These are phyloP conservation scores for Citrus trifoliata DNA, from an alignment of 345 rosid species.

Conservation along the genomic window DNA sequence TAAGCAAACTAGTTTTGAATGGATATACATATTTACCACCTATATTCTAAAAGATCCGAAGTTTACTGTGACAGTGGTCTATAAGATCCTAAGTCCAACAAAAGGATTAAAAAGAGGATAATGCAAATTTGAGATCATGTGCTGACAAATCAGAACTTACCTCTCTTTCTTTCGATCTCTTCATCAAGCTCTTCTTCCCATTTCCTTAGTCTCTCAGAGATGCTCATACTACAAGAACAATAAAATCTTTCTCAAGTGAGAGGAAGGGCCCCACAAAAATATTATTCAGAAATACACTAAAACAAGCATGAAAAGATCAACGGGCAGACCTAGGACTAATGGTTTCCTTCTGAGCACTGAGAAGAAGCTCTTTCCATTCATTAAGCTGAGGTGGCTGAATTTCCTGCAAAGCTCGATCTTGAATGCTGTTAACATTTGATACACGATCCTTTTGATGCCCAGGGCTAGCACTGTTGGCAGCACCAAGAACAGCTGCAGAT, in stretches of 20 bases:
- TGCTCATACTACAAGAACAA: slow-evolving; percentile 39
- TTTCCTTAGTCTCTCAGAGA: slow-evolving; percentile 59
- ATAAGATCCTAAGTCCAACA: slow-evolving; percentile 1
- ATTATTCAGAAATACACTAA: background rate
- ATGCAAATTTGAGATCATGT: background rate
- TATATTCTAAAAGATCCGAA: background rate
- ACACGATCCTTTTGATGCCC: slow-evolving; percentile 25
- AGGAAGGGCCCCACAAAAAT: background rate
- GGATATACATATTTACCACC: background rate
- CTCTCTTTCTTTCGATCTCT: slow-evolving; percentile 77
- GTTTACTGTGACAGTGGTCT: background rate
- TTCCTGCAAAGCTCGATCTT: slow-evolving; percentile 47
- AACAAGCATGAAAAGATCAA: slow-evolving; percentile 7
- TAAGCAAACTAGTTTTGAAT: background rate
- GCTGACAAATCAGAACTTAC: slow-evolving; percentile 24
- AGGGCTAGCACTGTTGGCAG: slow-evolving; percentile 40
- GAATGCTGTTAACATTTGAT: slow-evolving; percentile 33
- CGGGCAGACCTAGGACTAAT: slow-evolving; percentile 50
- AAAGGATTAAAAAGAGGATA: background rate
- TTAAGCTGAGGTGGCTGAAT: slow-evolving; percentile 44
- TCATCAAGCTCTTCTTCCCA: slow-evolving; percentile 91
- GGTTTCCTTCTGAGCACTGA: slow-evolving; percentile 35
- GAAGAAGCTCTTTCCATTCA: slow-evolving; percentile 39
- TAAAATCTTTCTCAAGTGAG: slow-evolving; percentile 12
- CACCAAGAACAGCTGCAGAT: slow-evolving; percentile 44